Percentiles rank a stretch among this genome's conserved stretches.
phyloP scores from a whole-genome alignment of 176 grass and related monocot species.

The Microstegium vimineum region DNA sequence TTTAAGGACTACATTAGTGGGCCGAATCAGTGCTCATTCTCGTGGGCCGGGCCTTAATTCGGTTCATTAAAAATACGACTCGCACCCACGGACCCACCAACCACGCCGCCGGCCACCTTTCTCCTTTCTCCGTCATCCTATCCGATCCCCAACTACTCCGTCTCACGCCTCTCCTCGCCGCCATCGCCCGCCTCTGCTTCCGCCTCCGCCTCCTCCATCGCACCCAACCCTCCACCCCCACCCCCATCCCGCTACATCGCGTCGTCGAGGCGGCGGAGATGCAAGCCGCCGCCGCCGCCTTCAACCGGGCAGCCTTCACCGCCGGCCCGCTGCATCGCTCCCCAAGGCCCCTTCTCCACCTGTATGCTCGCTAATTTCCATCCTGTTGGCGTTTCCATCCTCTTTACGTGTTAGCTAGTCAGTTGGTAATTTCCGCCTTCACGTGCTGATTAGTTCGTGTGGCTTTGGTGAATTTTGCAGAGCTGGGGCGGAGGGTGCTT shows the following conservation, averaged over 20 bases:
- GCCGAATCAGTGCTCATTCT: not conserved
- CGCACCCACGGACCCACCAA: not conserved
- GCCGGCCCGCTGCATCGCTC: constrained; percentile 20
- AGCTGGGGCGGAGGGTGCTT: not conserved
- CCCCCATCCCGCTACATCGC: not conserved
- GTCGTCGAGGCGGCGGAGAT: constrained; percentile 24
- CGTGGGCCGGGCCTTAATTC: not conserved
- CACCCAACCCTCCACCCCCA: no score
- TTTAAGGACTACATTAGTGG: not conserved
- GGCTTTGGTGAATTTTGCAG: constrained; percentile 4
- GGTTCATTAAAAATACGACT: not conserved
- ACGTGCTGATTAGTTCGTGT: not conserved
- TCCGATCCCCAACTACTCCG: not conserved
- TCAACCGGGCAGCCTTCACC: constrained; percentile 35
- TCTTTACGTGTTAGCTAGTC: not conserved
- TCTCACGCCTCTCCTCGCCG: not conserved
- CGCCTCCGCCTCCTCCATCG: not conserved
- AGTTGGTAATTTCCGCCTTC: not conserved
- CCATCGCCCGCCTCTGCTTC: not conserved
- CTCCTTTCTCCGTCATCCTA: not conserved
- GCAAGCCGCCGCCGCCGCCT: constrained; percentile 39
- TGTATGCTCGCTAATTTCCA: not conserved
- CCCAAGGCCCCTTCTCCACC: not conserved
- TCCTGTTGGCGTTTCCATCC: not conserved
- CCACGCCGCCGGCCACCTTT: not conserved